Conservation (phyloP, 1,284 basidiomycete genomes). For the Ustanciosporium gigantosporum region DNA sequence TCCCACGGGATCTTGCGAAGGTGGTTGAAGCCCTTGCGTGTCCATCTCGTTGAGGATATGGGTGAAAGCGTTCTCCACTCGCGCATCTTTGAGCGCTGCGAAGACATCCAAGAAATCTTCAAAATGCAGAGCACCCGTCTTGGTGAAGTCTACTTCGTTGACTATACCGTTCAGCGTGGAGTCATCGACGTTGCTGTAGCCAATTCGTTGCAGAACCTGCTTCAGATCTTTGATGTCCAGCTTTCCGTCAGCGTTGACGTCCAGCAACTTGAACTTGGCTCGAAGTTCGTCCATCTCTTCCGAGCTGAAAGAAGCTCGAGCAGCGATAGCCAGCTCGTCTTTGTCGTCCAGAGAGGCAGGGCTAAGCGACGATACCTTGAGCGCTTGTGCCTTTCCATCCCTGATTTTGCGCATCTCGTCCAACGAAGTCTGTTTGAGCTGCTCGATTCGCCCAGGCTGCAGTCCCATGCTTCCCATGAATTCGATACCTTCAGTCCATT, state of each 20-base stretch:
- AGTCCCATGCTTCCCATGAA: slow-evolving; percentile 63
- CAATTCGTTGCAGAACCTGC: slow-evolving; percentile 47
- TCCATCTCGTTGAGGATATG: slow-evolving; percentile 51
- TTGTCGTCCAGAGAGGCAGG: slow-evolving; percentile 26
- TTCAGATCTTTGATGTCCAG: slow-evolving; percentile 50
- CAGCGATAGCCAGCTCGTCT: slow-evolving; percentile 39
- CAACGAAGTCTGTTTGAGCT: slow-evolving; percentile 43
- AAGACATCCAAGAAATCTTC: slow-evolving; percentile 55
- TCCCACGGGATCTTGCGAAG: slow-evolving; percentile 42
- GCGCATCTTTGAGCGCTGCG: slow-evolving; percentile 50
- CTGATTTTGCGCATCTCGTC: slow-evolving; percentile 44
- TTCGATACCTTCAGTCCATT: slow-evolving; percentile 53
- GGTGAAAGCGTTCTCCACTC: slow-evolving; percentile 50
- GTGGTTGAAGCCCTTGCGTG: slow-evolving; percentile 31
- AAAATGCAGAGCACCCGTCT: slow-evolving; percentile 50
- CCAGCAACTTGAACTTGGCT: slow-evolving; percentile 47
- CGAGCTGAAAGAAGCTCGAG: slow-evolving; percentile 46
- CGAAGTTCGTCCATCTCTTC: slow-evolving; percentile 53
- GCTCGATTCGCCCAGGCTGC: slow-evolving; percentile 41
- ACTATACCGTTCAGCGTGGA: slow-evolving; percentile 46
- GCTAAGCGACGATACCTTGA: slow-evolving; percentile 23
- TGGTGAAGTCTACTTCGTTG: slow-evolving; percentile 50
- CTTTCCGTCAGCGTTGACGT: slow-evolving; percentile 51
- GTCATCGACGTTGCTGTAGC: slow-evolving; percentile 49
- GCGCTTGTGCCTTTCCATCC: slow-evolving; percentile 28